Conservation (phyloP, 805 yeast genomes). For the Saturnispora quitensis region DNA sequence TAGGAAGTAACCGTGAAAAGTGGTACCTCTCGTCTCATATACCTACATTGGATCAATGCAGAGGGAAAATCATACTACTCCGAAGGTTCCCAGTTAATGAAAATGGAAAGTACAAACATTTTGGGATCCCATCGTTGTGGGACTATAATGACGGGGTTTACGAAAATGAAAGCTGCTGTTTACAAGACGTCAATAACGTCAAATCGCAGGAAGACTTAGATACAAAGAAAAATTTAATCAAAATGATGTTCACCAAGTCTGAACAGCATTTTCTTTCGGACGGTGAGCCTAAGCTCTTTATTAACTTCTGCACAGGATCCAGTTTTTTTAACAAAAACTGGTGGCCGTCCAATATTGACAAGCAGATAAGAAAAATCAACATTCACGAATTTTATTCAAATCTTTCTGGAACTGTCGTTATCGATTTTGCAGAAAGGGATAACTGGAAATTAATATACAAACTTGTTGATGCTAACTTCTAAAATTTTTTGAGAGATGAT, state of each 20-base stretch:
- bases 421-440: slow-evolving; percentile 57
- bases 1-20: slow-evolving; percentile 38
- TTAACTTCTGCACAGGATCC: slow-evolving; percentile 68
- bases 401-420: slow-evolving; percentile 55
- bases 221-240: slow-evolving; percentile 49
- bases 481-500: too few relatives aligned
- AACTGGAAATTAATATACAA: slow-evolving; percentile 42
- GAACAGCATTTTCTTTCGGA: slow-evolving; percentile 19
- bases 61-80: slow-evolving; percentile 60
- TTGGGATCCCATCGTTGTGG: slow-evolving; percentile 71
- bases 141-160: slow-evolving; percentile 54
- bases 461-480: slow-evolving; percentile 1
- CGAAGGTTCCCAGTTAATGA: slow-evolving; percentile 61
- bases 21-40: slow-evolving; percentile 53
- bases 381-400: slow-evolving; percentile 40
- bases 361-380: slow-evolving; percentile 36
- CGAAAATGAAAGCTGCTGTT: slow-evolving; percentile 51
- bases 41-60: slow-evolving; percentile 50
- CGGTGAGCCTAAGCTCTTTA: slow-evolving; percentile 48
- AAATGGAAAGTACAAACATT: slow-evolving; percentile 29
- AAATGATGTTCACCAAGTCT: slow-evolving; percentile 46
- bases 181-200: slow-evolving; percentile 71
- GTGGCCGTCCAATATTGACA: slow-evolving; percentile 66
- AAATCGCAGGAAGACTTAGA: slow-evolving; percentile 41
- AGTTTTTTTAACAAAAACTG: slow-evolving; percentile 61